These are phyloP conservation scores for Coniosporium apollinis DNA, from an alignment of 495 filamentous ascomycete genomes.

Conservation along the genomic window DNA sequence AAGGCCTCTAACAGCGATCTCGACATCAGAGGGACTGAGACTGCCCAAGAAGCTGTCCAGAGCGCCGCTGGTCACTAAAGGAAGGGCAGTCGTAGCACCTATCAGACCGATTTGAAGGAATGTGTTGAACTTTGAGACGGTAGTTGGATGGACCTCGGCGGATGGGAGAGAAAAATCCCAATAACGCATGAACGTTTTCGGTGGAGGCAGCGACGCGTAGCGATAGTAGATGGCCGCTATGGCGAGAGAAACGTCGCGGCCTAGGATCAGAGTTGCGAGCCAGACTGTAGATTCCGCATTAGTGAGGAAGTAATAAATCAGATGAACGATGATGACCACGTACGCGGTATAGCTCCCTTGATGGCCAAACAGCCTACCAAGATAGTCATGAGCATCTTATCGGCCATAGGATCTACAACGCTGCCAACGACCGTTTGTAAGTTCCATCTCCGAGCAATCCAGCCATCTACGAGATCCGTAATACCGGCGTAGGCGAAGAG, in stretches of 20 bases:
- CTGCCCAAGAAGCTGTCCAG: slow-evolving; percentile 3
- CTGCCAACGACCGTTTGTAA: slow-evolving; percentile 90
- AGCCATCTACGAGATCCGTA: slow-evolving; percentile 84
- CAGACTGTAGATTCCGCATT: slow-evolving; percentile 39
- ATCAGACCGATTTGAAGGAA: slow-evolving; percentile 26
- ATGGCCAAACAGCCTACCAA: slow-evolving; percentile 67
- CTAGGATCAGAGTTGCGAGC: slow-evolving; percentile 75
- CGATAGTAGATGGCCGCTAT: slow-evolving; percentile 86
- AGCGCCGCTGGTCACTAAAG: slow-evolving; percentile 8
- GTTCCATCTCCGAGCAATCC: slow-evolving; percentile 72
- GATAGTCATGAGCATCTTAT: slow-evolving; percentile 89
- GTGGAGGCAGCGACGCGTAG: slow-evolving; percentile 81
- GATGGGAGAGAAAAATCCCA: slow-evolving; percentile 94
- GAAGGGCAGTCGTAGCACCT: slow-evolving; percentile 20
- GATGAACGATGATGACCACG: slow-evolving; percentile 9
- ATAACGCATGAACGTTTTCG: slow-evolving; percentile 83
- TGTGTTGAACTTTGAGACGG: slow-evolving; percentile 56
- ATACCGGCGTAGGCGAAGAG: slow-evolving; percentile 84
- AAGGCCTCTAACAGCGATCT: slow-evolving; percentile 12
- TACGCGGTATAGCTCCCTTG: slow-evolving; percentile 66
- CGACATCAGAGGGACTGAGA: slow-evolving; percentile 5
- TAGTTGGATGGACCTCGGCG: slow-evolving; percentile 83
- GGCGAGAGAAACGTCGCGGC: slow-evolving; percentile 73
- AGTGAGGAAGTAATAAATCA: slow-evolving; percentile 1
- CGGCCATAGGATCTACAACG: slow-evolving; percentile 91